Evolutionary conservation across 192 early-diverging fungal genomes (phyloP), one percentile per base, ranked within the genome.

Genomic region (Entomortierella parvispora): DNA sequence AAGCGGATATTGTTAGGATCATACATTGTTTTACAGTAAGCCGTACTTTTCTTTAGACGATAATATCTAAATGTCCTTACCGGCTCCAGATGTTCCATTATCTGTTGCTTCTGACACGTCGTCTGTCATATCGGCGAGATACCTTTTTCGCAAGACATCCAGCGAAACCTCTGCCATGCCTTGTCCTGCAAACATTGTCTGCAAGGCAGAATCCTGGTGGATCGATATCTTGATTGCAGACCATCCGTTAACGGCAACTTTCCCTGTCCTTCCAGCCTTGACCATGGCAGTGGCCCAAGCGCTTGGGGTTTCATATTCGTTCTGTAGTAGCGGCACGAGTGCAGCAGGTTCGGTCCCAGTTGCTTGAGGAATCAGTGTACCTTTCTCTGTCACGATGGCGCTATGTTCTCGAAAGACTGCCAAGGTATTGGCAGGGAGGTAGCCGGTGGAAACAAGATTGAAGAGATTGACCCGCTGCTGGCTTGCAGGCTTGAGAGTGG

Each of bases 201-300:
- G 28, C 7, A 80, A 46, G 4, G 37, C 77, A 0, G 77, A n/a
- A 11, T 70, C 47, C 15, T 71, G 69, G 0, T 67, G 60, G 14
- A 80, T 56, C 0, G 68, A 62, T 14, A 90, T 80, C 29, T 87
- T 83, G 54, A 87, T 86, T 9, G 89, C 86, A 5, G 85, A 87
- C 89, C 89, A 90, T 45, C 89, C 89, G 62, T 90, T 90, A 31
- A 89, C 87, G 1, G 87, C 86, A 2, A 89, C 87, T 26, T 72
- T 72, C 1, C 70, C 79, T 26, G 69, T 71, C 47, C 70, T 59
- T 65, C 80, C 82, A 11, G 84, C 83, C 18, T 85, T 79, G 53
- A 86, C 84, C 43, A 90, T 83, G 0, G 87, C 87, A 1, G 89
- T 89, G 6, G 87, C 89, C 86, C 84, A 90, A 2, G 89, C 87